These are phyloP conservation scores for Hansfordia pulvinata DNA, from an alignment of 2,329 filamentous ascomycete genomes.

Conservation along the genomic window DNA sequence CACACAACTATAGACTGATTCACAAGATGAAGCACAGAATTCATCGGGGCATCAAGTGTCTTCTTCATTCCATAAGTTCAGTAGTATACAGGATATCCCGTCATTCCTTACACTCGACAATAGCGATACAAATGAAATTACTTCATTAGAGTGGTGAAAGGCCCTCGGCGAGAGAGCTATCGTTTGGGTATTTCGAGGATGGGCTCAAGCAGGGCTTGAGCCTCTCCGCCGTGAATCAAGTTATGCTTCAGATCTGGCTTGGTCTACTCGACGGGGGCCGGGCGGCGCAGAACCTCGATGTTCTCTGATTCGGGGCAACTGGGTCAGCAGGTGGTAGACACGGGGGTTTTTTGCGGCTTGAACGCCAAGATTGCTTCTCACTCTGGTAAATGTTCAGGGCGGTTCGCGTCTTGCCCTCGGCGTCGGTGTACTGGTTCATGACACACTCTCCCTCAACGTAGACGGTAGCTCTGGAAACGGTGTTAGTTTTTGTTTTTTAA, in stretches of 20 bases:
- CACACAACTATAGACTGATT: no score
- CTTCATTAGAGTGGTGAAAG: no score
- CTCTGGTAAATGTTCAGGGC: conserved; percentile 65
- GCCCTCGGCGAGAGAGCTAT: no score
- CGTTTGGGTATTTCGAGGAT: no score
- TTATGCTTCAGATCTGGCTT: no score
- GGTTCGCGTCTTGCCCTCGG: conserved; percentile 53
- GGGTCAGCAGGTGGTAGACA: not conserved
- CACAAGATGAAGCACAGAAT: no score
- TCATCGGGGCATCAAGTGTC: no score
- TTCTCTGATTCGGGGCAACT: conserved; percentile 19
- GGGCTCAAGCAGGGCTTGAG: no score
- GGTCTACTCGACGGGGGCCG: conserved; percentile 1
- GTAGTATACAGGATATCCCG: no score
- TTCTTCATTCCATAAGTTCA: no score
- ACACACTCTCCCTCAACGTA: conserved; percentile 73
- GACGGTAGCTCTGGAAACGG: conserved; percentile 50
- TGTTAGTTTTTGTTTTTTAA: not conserved
- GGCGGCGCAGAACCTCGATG: conserved; percentile 30
- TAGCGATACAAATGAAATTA: no score
- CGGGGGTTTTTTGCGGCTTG: not conserved
- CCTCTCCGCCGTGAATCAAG: conserved; percentile 14
- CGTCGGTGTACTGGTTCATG: conserved; percentile 53
- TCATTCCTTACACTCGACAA: no score
- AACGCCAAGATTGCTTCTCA: conserved; percentile 31